phyloP scores from a whole-genome alignment of 148 eudicot genomes.

The Rhododendron mucronatum region DNA sequence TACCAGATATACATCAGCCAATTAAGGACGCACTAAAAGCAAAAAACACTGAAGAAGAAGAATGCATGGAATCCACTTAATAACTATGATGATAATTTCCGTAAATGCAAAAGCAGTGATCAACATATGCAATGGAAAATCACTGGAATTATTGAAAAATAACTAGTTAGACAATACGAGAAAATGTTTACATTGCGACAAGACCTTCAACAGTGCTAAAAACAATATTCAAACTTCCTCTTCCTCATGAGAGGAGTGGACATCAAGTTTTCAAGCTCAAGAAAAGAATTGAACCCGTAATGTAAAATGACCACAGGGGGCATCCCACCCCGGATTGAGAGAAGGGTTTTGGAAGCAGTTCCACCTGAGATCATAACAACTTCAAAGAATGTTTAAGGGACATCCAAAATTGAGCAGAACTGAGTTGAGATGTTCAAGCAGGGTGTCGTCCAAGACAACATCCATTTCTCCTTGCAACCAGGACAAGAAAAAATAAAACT shows the following conservation, averaged over 20 bases:
- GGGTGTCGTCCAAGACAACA: neutral
- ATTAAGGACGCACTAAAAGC: neutral
- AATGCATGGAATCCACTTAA: neutral
- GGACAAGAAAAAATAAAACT: neutral
- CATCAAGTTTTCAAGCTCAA: slow-evolving; percentile 2
- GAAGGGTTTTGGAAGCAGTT: neutral
- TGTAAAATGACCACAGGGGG: neutral
- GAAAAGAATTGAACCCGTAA: neutral
- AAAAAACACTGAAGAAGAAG: neutral
- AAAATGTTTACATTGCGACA: neutral
- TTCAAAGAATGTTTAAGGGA: neutral
- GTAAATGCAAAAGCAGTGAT: neutral
- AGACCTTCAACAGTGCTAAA: neutral
- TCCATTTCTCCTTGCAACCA: neutral
- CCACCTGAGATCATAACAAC: neutral
- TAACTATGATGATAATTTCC: neutral
- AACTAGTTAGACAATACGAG: neutral
- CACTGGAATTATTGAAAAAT: neutral
- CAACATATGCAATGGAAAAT: neutral
- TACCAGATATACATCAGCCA: slow-evolving; percentile 17
- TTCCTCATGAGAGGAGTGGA: neutral
- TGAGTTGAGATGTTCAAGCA: neutral
- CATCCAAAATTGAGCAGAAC: neutral
- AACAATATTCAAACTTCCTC: neutral
- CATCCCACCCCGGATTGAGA: neutral